Evolutionary conservation across 2,329 filamentous ascomycete genomes (phyloP), one percentile per base, ranked within the genome.

Genomic region (Magnaporthales sp.): DNA sequence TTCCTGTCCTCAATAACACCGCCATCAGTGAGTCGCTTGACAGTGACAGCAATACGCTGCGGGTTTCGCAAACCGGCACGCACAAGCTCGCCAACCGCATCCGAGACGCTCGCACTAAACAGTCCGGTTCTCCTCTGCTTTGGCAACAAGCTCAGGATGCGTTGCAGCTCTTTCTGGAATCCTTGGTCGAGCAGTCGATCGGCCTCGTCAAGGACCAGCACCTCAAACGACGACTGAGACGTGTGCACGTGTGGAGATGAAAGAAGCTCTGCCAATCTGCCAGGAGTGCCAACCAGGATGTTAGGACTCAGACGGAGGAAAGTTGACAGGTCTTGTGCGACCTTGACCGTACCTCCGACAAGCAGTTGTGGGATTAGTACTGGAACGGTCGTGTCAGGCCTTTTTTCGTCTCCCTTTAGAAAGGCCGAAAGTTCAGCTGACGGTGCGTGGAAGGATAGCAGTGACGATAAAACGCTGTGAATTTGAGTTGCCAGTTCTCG

Each of bases 21-120:
- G 24, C 91, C 91, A 24, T 82, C 82, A 2, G 66, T 80, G 77
- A 87, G 74, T 31, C 86, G 88, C 77, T 93, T 95, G 66, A 99
- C 95, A 72, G 94, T 95, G 65, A 98, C 95, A 11, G 91, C 90
- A 68, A 99, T 92, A 74, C 96, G 96, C 72, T 97, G 93, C 0
- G 95, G 95, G 77, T 99, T 98, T 51, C 95, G 86, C 70, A 98
- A 80, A 24, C 95, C 95, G 8, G 97, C 92, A 46, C 93, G 86
- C 65, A 99, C 93, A 66, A 99, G 90, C 75, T 97, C 91, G 69
- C 93, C 89, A 0, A 99, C 91, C 1, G 95, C 95, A 74, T 98
- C 95, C 72, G 91, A 95, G n/a, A 99, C 91, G 73, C 91, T 96
- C 13, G 95, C 95, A 73, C 92, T 97, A 78, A 98, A 99, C 0